These are phyloP conservation scores for Penicillium paradoxum DNA, from an alignment of 495 filamentous ascomycete species.

Conservation along the genomic window DNA sequence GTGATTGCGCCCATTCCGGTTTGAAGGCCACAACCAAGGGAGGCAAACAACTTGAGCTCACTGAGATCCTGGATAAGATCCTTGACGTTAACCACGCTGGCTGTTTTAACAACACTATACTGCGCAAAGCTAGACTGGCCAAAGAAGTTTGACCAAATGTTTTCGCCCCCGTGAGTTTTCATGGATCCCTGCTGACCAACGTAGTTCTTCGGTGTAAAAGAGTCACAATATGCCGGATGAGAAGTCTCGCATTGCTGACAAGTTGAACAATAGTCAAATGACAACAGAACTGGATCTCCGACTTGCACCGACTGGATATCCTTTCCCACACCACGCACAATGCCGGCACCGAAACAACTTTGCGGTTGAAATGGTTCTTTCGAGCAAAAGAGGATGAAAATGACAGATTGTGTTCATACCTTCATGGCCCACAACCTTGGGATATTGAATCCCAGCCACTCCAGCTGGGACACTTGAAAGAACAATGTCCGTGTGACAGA, in stretches of 20 bases:
- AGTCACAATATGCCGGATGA: slow-evolving; percentile 26
- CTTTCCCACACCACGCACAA: slow-evolving; percentile 34
- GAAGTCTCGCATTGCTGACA: slow-evolving; percentile 24
- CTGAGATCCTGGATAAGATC: slow-evolving; percentile 10
- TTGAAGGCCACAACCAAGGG: slow-evolving; percentile 42
- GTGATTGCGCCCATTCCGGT: slow-evolving; percentile 37
- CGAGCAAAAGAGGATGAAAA: neutral
- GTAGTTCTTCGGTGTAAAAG: slow-evolving; percentile 32
- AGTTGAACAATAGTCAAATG: slow-evolving; percentile 34
- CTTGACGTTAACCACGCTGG: slow-evolving; percentile 23
- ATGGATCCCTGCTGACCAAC: slow-evolving; percentile 15
- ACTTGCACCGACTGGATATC: slow-evolving; percentile 30
- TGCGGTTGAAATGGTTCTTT: neutral
- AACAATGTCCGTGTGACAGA: slow-evolving; percentile 41
- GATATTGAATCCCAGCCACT: slow-evolving; percentile 12
- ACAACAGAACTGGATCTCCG: slow-evolving; percentile 45
- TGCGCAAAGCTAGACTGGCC: slow-evolving; percentile 38
- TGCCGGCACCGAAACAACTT: slow-evolving; percentile 32
- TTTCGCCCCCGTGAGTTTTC: neutral
- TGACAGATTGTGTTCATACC: slow-evolving; percentile 3
- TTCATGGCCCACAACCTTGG: slow-evolving; percentile 26
- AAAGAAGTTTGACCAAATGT: slow-evolving; percentile 29
- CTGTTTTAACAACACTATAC: slow-evolving; percentile 24
- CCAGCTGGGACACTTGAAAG: slow-evolving; percentile 9
- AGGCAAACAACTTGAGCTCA: slow-evolving; percentile 34